These are phyloP conservation scores for Pleurotus eryngii DNA, from an alignment of 768 basidiomycete genomes.

Conservation along the genomic window DNA sequence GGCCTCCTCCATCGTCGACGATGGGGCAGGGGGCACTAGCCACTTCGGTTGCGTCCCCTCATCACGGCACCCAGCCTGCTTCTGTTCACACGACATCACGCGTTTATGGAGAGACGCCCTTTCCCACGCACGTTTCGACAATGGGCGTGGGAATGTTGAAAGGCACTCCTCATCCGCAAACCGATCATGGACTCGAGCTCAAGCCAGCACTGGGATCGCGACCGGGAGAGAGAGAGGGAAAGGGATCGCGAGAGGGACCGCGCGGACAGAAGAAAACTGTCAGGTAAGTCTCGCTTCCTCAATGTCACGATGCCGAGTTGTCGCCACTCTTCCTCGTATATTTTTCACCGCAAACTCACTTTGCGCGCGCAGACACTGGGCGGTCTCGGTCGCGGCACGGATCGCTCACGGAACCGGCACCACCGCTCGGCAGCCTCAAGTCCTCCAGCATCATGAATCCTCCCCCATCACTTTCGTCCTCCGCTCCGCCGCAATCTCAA, in stretches of 20 bases:
- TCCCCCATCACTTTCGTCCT: slow-evolving; percentile 3
- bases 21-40: slow-evolving; percentile 9
- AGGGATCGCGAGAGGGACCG: neutral
- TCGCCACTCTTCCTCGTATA: neutral
- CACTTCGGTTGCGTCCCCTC: slow-evolving; percentile 2
- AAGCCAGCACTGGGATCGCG: slow-evolving; percentile 16
- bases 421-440: slow-evolving; percentile 6
- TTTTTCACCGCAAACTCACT: neutral
- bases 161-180: slow-evolving; percentile 9
- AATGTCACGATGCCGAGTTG: neutral
- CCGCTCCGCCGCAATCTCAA: neutral
- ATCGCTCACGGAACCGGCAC: slow-evolving; percentile 5
- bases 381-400: slow-evolving; percentile 12
- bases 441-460: slow-evolving; percentile 2
- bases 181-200: slow-evolving; percentile 23
- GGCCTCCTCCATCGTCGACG: slow-evolving; percentile 10
- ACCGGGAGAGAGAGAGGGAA: slow-evolving; percentile 12
- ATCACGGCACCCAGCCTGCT: slow-evolving; percentile 1
- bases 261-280: neutral
- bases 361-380: slow-evolving; percentile 13
- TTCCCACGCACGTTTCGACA: slow-evolving; percentile 3
- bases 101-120: slow-evolving; percentile 1
- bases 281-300: neutral
- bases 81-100: neutral
- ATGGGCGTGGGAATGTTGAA: slow-evolving; percentile 18